Percentiles rank a stretch among this genome's conserved stretches.
Conservation (phyloP, 495 filamentous ascomycete genomes). For the Glarea lozoyensis region DNA sequence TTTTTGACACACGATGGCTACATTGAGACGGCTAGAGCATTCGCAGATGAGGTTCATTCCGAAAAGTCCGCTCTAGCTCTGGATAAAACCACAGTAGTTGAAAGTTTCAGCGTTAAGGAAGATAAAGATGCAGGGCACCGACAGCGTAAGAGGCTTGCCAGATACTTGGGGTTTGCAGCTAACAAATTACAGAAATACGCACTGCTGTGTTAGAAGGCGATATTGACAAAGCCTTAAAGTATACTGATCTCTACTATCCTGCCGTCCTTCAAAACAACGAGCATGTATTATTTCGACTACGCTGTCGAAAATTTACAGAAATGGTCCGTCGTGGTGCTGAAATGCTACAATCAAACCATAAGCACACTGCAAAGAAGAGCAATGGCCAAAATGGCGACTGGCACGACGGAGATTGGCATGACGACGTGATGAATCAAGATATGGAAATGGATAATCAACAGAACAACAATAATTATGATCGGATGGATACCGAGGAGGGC, state of each 20-base stretch:
- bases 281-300: slow-evolving; percentile 82
- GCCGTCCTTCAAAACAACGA: slow-evolving; percentile 75
- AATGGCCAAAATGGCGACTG: slow-evolving; percentile 20
- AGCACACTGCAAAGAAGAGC: slow-evolving; percentile 21
- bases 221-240: slow-evolving; percentile 80
- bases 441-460: slow-evolving; percentile 74
- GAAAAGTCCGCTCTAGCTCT: slow-evolving; percentile 59
- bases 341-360: slow-evolving; percentile 30
- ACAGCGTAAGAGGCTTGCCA: slow-evolving; percentile 54
- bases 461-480: slow-evolving; percentile 31
- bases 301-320: slow-evolving; percentile 89
- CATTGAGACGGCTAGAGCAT: slow-evolving; percentile 85
- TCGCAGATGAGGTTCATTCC: slow-evolving; percentile 70
- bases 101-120: slow-evolving; percentile 67
- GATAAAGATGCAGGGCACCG: slow-evolving; percentile 82
- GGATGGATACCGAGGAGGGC: slow-evolving; percentile 44
- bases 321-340: slow-evolving; percentile 84
- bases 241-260: slow-evolving; percentile 71
- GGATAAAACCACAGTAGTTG: slow-evolving; percentile 40
- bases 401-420: slow-evolving; percentile 29
- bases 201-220: slow-evolving; percentile 86
- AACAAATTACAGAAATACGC: slow-evolving; percentile 56
- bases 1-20: slow-evolving; percentile 94
- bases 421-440: slow-evolving; percentile 55
- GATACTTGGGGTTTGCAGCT: not conserved